A percentile compares a stretch with the other conserved stretches of the same genome.
Conservation (phyloP, 768 basidiomycete species). For the Termitomyces sp. region DNA sequence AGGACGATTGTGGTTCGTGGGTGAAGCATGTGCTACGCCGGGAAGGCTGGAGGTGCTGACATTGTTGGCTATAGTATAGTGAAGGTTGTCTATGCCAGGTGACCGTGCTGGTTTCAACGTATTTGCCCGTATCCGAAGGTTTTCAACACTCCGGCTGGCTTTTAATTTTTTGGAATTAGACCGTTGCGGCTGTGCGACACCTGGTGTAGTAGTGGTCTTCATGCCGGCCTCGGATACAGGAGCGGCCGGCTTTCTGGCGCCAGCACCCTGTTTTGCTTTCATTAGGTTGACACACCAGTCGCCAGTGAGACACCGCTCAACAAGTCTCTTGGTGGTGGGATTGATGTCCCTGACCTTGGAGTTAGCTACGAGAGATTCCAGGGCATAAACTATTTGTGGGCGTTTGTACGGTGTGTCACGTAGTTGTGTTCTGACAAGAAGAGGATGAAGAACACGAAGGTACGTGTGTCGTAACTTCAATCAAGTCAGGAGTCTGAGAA, state of each 20-base stretch:
- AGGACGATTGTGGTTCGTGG: conserved; percentile 3
- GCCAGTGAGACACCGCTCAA: conserved; percentile 83
- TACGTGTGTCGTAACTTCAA: conserved; percentile 88
- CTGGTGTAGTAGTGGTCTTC: conserved; percentile 26
- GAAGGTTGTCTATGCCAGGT: conserved; percentile 24
- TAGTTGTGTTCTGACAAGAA: conserved; percentile 92
- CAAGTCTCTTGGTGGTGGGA: conserved; percentile 84
- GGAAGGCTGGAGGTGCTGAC: conserved; percentile 32
- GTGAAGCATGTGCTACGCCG: conserved; percentile 11
- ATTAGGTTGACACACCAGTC: conserved; percentile 80
- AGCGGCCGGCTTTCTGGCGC: conserved; percentile 19
- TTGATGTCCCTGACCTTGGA: conserved; percentile 76
- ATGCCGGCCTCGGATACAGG: conserved; percentile 38
- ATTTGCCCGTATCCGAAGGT: conserved; percentile 30
- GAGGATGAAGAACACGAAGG: conserved; percentile 91
- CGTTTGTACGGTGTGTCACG: conserved; percentile 85
- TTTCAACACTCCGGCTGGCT: conserved; percentile 62
- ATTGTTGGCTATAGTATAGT: conserved; percentile 32
- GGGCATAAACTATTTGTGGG: conserved; percentile 74
- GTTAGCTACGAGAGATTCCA: conserved; percentile 74
- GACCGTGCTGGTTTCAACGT: conserved; percentile 24
- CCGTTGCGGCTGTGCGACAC: conserved; percentile 28
- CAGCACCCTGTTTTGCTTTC: conserved; percentile 24
- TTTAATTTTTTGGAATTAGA: conserved; percentile 44
- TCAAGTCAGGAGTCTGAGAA: background rate